phyloP scores from a whole-genome alignment of 805 yeast genomes.

The Candida germanica region DNA sequence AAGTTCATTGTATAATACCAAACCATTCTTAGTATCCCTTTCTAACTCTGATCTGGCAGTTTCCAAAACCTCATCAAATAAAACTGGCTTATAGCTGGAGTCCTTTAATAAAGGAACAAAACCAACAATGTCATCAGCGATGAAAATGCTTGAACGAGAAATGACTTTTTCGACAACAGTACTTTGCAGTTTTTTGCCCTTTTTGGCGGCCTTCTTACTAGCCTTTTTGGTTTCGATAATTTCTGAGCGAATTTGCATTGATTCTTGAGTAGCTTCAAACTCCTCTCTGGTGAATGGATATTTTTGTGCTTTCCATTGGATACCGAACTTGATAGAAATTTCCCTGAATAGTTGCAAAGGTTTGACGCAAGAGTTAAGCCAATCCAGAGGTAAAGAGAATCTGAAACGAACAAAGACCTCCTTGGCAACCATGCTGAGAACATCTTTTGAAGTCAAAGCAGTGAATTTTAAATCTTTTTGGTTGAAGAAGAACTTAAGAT shows the following conservation, averaged over 20 bases:
- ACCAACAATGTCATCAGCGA: conserved; percentile 59
- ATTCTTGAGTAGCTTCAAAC: conserved; percentile 28
- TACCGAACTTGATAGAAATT: conserved; percentile 74
- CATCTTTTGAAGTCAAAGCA: conserved; percentile 43
- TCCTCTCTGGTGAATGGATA: conserved; percentile 48
- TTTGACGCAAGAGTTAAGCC: conserved; percentile 37
- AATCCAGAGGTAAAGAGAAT: conserved; percentile 47
- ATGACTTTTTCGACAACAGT: conserved; percentile 11
- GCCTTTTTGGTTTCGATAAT: background rate
- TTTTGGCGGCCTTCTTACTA: conserved; percentile 30
- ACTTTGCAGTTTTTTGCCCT: conserved; percentile 19
- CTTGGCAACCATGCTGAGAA: conserved; percentile 42
- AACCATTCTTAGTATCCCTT: conserved; percentile 55
- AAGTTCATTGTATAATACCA: conserved; percentile 62
- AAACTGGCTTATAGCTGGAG: conserved; percentile 59
- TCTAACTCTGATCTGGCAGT: conserved; percentile 49
- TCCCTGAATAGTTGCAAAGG: conserved; percentile 58
- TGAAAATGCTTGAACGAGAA: conserved; percentile 42
- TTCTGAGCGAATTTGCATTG: conserved; percentile 11
- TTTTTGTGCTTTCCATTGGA: conserved; percentile 67
- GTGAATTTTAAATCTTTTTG: conserved; percentile 40
- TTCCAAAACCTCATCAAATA: conserved; percentile 74
- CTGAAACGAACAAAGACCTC: conserved; percentile 67
- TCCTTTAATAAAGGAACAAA: conserved; percentile 77
- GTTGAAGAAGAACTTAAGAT: conserved; percentile 39